These are phyloP conservation scores for Xylariaceae sp. DNA, from an alignment of 2,329 filamentous ascomycete genomes.

Conservation along the genomic window DNA sequence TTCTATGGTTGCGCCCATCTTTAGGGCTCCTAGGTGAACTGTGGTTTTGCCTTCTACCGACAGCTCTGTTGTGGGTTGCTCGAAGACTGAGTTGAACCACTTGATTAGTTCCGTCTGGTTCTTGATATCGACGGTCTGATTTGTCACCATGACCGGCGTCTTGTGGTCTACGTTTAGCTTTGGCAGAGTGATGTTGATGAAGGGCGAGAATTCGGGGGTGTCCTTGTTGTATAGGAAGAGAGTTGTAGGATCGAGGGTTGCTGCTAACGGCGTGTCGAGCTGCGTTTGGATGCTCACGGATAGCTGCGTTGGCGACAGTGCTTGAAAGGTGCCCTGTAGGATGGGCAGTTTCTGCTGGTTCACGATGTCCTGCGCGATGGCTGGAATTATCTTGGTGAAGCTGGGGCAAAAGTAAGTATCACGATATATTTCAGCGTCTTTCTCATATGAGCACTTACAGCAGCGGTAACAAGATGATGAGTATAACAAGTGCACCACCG, in stretches of 20 bases:
- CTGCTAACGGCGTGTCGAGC: conserved; percentile 37
- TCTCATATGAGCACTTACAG: conserved; percentile 36
- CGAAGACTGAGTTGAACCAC: conserved; percentile 41
- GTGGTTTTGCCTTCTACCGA: conserved; percentile 37
- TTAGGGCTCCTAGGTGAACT: conserved; percentile 39
- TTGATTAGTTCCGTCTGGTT: conserved; percentile 39
- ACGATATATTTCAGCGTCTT: not conserved
- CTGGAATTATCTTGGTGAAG: conserved; percentile 44
- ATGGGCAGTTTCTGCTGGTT: conserved; percentile 40
- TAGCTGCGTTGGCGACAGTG: conserved; percentile 33
- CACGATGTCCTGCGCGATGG: conserved; percentile 44
- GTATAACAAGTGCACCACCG: conserved; percentile 35
- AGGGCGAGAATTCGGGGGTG: conserved; percentile 31
- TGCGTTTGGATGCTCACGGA: conserved; percentile 37
- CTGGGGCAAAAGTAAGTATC: conserved; percentile 30
- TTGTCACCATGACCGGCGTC: conserved; percentile 35
- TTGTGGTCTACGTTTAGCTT: conserved; percentile 35
- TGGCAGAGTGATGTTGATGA: conserved; percentile 34
- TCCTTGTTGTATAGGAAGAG: conserved; percentile 42
- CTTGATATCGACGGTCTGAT: conserved; percentile 36
- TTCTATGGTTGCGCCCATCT: conserved; percentile 37
- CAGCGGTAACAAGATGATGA: conserved; percentile 44
- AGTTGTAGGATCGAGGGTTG: conserved; percentile 37
- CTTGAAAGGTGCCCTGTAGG: conserved; percentile 34
- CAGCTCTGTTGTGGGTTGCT: conserved; percentile 35